phyloP scores from a whole-genome alignment of 192 early-diverging fungal genomes.

The Linnemannia exigua region DNA sequence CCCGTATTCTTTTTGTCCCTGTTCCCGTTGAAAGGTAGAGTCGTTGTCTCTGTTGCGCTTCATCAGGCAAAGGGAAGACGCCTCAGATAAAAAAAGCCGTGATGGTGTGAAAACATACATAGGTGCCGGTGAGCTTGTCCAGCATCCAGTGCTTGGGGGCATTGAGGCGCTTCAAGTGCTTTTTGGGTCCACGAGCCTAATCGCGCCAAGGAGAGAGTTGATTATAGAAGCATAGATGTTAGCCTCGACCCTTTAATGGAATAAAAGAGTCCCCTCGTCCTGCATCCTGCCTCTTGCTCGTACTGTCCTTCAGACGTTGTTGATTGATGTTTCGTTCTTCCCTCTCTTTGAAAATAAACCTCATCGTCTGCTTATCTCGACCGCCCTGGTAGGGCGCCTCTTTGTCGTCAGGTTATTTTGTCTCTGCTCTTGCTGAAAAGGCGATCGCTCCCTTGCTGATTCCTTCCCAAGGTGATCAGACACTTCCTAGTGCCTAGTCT shows the following conservation, averaged over 20 bases:
- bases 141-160: conserved; percentile 99
- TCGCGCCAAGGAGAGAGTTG: not conserved
- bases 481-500: too few relatives aligned
- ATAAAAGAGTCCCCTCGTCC: not conserved
- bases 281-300: not conserved
- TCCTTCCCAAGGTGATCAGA: too few relatives aligned
- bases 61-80: not conserved
- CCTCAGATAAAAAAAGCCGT: not conserved
- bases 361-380: not conserved
- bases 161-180: conserved; percentile 99
- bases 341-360: not conserved
- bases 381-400: not conserved
- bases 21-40: too few relatives aligned
- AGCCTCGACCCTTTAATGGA: not conserved
- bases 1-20: not conserved
- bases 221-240: not conserved
- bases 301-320: not conserved
- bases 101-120: conserved; percentile 61
- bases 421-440: too few relatives aligned
- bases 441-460: too few relatives aligned
- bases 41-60: not conserved
- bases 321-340: not conserved
- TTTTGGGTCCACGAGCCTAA: conserved; percentile 97
- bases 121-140: conserved; percentile 99
- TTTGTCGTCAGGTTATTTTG: not conserved